Evolutionary conservation across 2,329 filamentous ascomycete species (phyloP), one percentile per base, ranked within the genome.

Genomic region (Fusarium chuoi): DNA sequence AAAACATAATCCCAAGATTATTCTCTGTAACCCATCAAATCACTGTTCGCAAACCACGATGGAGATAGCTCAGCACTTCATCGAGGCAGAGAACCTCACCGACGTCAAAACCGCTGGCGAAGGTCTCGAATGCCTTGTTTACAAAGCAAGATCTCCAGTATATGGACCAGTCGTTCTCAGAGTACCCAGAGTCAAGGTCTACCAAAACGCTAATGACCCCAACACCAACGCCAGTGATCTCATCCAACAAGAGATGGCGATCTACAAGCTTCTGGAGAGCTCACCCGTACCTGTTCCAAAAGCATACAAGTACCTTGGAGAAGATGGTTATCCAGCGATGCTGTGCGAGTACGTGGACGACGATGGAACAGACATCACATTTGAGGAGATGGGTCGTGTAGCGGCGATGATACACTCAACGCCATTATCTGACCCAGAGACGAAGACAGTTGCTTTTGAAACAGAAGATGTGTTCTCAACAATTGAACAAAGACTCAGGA

Each of bases 121-220:
- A 69, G 66, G 66, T 9, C 57, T 69, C 7, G 66, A 69, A 24
- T 69, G 65, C 5, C 39, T 69, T 4, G 66, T 69, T n/a, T 56
- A 63, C 12, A 69, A 69, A 69, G 66, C 49, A 20, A 51, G 2
- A 1, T 56, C 64, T 2, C 35, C 49, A 17, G 8, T 1, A 0
- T 51, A 69, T n/a, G 58, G 39, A 1, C 28, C 9, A 10, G 57
- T 69, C 17, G 65, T 69, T 13, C 65, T 69, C 33, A 63, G 46
- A 24, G 22, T 69, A 1, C 66, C 66, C 4, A 62, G 44, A 46
- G 57, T 55, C 12, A 69, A 52, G 24, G 17, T 69, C 22, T 69
- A 69, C 24, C 66, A 69, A 1, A 69, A 69, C 24, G 57, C 42
- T 5, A 69, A 69, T 8, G 65, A 69, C 17, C 45, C 41, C 0